Conservation (phyloP, 352 stramenopile genomes). For the Pythium rhizo-oryzae region DNA sequence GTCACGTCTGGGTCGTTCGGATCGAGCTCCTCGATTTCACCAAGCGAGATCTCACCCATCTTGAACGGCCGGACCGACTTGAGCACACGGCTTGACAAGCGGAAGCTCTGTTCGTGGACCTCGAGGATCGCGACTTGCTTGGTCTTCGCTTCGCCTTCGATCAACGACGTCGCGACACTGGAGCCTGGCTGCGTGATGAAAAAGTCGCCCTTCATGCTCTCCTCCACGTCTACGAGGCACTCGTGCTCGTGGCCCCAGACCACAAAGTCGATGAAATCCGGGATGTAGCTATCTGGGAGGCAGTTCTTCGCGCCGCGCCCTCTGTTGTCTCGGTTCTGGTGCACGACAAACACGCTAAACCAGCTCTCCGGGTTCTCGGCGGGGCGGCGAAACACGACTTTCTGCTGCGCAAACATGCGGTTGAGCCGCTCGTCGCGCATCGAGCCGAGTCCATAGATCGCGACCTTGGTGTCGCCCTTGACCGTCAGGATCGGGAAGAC, state of each 20-base stretch:
- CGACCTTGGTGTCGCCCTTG: slow-evolving; percentile 96
- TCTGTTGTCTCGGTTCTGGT: slow-evolving; percentile 98
- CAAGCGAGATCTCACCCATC: slow-evolving; percentile 89
- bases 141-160: slow-evolving; percentile 79
- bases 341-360: slow-evolving; percentile 99
- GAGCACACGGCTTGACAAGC: slow-evolving; percentile 82
- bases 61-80: slow-evolving; percentile 94
- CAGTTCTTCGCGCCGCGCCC: slow-evolving; percentile 95
- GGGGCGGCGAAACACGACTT: slow-evolving; percentile 94
- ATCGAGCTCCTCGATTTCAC: slow-evolving; percentile 88
- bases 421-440: slow-evolving; percentile 99
- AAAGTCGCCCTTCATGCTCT: slow-evolving; percentile 96
- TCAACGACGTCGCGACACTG: slow-evolving; percentile 95
- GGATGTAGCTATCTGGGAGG: slow-evolving; percentile 97
- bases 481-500: slow-evolving; percentile 95
- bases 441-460: slow-evolving; percentile 97
- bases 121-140: slow-evolving; percentile 92
- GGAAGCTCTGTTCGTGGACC: slow-evolving; percentile 90
- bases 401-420: slow-evolving; percentile 96
- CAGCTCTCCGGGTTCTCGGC: slow-evolving; percentile 80
- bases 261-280: slow-evolving; percentile 98
- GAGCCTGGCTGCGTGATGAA: slow-evolving; percentile 97
- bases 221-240: slow-evolving; percentile 93
- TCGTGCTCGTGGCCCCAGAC: slow-evolving; percentile 99
- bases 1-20: slow-evolving; percentile 88